Evolutionary conservation across 2,329 filamentous ascomycete genomes (phyloP).

Genomic region (Alternaria ventricosa): DNA sequence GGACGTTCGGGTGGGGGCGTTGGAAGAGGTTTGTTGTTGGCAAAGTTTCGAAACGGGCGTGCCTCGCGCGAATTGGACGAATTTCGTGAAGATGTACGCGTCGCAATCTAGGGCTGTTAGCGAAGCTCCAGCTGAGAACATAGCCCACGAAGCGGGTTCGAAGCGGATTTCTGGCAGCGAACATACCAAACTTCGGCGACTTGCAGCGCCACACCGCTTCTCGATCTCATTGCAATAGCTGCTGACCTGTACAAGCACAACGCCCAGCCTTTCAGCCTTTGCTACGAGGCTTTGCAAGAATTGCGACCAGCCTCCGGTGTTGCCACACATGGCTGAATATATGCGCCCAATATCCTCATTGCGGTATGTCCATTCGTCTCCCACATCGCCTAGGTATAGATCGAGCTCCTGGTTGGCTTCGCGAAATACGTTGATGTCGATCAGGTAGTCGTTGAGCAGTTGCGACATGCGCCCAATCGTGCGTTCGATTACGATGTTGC

Average conservation of each 20-base stretch:
- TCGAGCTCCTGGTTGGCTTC: constrained; percentile 78
- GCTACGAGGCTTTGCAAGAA: constrained; percentile 78
- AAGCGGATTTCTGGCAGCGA: constrained; percentile 1
- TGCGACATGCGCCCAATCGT: constrained; percentile 80
- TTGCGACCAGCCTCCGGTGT: constrained; percentile 86
- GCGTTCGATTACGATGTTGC: constrained; percentile 90
- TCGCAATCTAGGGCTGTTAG: constrained; percentile 42
- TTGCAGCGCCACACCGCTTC: constrained; percentile 81
- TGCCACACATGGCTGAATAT: constrained; percentile 88
- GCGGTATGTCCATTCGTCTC: constrained; percentile 65
- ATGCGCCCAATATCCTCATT: constrained; percentile 71
- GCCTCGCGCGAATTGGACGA: constrained; percentile 44
- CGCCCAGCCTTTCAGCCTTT: constrained; percentile 73
- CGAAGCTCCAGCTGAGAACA: neutral
- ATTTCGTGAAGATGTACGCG: constrained; percentile 47
- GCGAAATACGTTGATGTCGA: constrained; percentile 80
- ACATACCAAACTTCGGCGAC: constrained; percentile 75
- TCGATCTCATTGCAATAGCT: constrained; percentile 86
- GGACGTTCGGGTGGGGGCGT: constrained; percentile 40
- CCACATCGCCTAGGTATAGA: constrained; percentile 73
- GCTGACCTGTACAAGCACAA: constrained; percentile 73
- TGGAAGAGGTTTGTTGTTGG: constrained; percentile 46
- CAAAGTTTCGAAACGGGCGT: constrained; percentile 41
- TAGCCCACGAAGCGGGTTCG: neutral
- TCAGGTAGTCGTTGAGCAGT: constrained; percentile 76